Percentiles rank a stretch among this genome's conserved stretches.
Evolutionary conservation across 2,329 filamentous ascomycete species (phyloP).

Genomic region (Aspergillus clavatus): DNA sequence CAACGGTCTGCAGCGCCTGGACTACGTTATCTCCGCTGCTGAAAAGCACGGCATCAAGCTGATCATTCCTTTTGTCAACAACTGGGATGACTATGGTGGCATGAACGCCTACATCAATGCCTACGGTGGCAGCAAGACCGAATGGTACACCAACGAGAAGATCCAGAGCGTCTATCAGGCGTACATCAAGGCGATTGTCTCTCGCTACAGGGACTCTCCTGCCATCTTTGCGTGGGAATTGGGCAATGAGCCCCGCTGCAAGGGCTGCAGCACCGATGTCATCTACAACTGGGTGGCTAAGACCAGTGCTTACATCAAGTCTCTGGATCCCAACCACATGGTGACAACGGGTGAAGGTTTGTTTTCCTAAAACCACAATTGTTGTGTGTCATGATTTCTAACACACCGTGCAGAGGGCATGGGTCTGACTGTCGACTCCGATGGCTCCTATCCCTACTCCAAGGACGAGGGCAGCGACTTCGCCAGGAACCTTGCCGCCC

Average conservation of each 20-base stretch:
- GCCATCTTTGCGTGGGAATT: constrained; percentile 65
- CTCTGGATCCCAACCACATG: constrained; percentile 56
- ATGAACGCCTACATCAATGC: constrained; percentile 54
- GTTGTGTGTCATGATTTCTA: no score
- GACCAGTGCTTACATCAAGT: constrained; percentile 59
- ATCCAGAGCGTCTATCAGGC: constrained; percentile 56
- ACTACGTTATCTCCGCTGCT: constrained; percentile 58
- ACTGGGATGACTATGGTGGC: constrained; percentile 64
- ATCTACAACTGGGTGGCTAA: constrained; percentile 56
- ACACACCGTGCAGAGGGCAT: constrained; percentile 48
- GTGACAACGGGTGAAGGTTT: constrained; percentile 56
- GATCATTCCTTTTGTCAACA: constrained; percentile 55
- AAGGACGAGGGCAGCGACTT: constrained; percentile 50
- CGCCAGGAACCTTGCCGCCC: constrained; percentile 47
- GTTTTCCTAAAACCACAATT: no score
- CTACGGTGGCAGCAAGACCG: constrained; percentile 49
- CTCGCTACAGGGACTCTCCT: constrained; percentile 53
- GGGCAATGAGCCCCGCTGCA: constrained; percentile 62
- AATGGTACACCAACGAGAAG: constrained; percentile 53
- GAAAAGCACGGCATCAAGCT: constrained; percentile 57
- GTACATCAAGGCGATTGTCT: constrained; percentile 57
- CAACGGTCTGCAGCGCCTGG: constrained; percentile 58
- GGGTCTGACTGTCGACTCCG: constrained; percentile 41
- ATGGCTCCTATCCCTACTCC: constrained; percentile 50
- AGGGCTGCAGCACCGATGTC: constrained; percentile 54